Conservation (phyloP, 345 rosid genomes). For the Bretschneidera sinensis region DNA sequence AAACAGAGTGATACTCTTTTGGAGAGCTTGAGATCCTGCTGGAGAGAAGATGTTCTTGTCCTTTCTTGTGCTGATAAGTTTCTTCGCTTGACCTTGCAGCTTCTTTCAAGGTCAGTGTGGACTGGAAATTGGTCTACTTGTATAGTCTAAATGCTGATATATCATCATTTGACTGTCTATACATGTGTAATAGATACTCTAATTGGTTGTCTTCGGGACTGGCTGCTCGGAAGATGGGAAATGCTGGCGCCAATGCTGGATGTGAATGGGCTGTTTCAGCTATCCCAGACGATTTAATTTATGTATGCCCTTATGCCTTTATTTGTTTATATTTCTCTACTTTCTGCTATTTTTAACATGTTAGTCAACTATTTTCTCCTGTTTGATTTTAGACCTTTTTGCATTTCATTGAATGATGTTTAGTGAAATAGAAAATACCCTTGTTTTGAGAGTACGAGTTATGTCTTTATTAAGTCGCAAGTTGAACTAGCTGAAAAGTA, state of each 20-base stretch:
- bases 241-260: constrained; percentile 55
- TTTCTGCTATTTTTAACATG: not conserved
- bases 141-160: constrained; percentile 3
- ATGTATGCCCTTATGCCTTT: constrained; percentile 43
- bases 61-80: constrained; percentile 90
- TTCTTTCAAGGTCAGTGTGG: constrained; percentile 68
- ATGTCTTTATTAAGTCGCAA: no score
- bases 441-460: no score
- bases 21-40: constrained; percentile 82
- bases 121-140: constrained; percentile 3
- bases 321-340: constrained; percentile 17
- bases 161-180: constrained; percentile 6
- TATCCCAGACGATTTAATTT: constrained; percentile 69
- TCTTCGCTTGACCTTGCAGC: constrained; percentile 95
- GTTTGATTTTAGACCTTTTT: constrained; percentile 5
- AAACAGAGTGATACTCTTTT: constrained; percentile 75
- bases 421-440: no score
- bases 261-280: constrained; percentile 88
- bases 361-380: not conserved
- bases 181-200: constrained; percentile 50
- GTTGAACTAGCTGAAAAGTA: no score
- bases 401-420: not conserved
- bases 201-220: constrained; percentile 86
- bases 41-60: constrained; percentile 93
- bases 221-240: constrained; percentile 52